Conservation (phyloP, 306 rosid species). For the Carpinus fangiana region DNA sequence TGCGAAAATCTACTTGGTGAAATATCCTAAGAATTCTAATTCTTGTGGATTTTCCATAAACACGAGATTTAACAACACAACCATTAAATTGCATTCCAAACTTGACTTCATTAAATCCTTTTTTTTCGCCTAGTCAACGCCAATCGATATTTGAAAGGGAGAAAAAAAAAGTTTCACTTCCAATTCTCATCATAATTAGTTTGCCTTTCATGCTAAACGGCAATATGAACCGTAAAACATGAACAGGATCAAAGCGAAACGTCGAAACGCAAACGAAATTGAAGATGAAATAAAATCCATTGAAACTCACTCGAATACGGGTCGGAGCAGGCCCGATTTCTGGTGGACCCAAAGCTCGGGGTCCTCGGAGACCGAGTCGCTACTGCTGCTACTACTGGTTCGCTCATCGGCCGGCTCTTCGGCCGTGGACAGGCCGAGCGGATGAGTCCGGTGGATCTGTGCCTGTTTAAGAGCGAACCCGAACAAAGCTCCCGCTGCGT, state of each 20-base stretch:
- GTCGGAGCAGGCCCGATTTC: constrained; percentile 46
- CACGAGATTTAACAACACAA: no score
- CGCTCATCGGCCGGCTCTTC: constrained; percentile 24
- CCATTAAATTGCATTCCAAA: not conserved
- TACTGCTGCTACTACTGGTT: constrained; percentile 35
- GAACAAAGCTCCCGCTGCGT: constrained; percentile 56
- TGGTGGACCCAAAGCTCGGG: constrained; percentile 54
- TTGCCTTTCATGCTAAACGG: not conserved
- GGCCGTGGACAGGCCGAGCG: constrained; percentile 21
- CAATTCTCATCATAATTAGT: not conserved
- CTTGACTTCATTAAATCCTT: not conserved
- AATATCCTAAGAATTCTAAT: no score
- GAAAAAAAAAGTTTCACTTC: not conserved
- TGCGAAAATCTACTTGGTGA: no score
- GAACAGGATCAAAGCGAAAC: not conserved
- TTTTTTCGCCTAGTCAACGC: not conserved
- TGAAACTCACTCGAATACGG: constrained; percentile 39
- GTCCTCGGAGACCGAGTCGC: constrained; percentile 48
- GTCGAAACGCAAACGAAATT: not conserved
- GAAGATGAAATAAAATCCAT: not conserved
- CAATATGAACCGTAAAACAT: not conserved
- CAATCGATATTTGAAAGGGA: not conserved
- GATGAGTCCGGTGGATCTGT: constrained; percentile 49
- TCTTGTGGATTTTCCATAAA: not conserved
- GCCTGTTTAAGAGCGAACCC: constrained; percentile 50